These are phyloP conservation scores for Lanmaoa pseudosensibilis DNA, from an alignment of 768 basidiomycete species.

Conservation along the genomic window DNA sequence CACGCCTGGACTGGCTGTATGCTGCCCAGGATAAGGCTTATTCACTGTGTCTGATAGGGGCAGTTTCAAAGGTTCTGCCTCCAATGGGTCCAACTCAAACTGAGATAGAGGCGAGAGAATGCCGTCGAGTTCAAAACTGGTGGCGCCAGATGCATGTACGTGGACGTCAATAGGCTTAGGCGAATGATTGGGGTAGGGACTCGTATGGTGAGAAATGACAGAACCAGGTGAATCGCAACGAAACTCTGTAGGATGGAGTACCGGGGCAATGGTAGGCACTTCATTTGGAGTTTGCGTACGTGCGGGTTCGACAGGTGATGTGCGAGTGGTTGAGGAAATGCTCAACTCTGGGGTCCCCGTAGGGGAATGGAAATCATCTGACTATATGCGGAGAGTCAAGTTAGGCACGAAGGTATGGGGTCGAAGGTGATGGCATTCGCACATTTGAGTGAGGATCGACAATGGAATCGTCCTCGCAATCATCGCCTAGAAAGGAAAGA, in stretches of 20 bases:
- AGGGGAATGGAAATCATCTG: slow-evolving; percentile 5
- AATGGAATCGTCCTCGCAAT: slow-evolving; percentile 9
- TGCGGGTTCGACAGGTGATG: slow-evolving; percentile 12
- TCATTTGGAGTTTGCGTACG: neutral
- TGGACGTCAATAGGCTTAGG: neutral
- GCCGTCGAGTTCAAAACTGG: neutral
- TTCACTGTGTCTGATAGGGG: slow-evolving; percentile 27
- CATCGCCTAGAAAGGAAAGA: slow-evolving; percentile 36
- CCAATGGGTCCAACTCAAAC: slow-evolving; percentile 23
- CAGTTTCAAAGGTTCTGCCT: slow-evolving; percentile 20
- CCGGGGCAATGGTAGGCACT: neutral
- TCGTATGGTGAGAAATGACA: neutral
- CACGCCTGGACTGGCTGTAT: neutral
- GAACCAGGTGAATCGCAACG: neutral
- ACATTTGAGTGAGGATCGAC: slow-evolving; percentile 30
- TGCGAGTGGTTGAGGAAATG: slow-evolving; percentile 7
- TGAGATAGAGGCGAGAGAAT: slow-evolving; percentile 25
- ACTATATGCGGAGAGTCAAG: slow-evolving; percentile 12
- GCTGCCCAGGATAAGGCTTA: slow-evolving; percentile 11
- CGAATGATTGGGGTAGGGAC: neutral
- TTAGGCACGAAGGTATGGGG: neutral
- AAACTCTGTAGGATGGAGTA: neutral
- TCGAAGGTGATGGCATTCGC: slow-evolving; percentile 20
- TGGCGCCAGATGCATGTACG: neutral
- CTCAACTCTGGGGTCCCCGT: slow-evolving; percentile 14